Conservation (phyloP, 768 basidiomycete species). For the Leccinellum albellum region DNA sequence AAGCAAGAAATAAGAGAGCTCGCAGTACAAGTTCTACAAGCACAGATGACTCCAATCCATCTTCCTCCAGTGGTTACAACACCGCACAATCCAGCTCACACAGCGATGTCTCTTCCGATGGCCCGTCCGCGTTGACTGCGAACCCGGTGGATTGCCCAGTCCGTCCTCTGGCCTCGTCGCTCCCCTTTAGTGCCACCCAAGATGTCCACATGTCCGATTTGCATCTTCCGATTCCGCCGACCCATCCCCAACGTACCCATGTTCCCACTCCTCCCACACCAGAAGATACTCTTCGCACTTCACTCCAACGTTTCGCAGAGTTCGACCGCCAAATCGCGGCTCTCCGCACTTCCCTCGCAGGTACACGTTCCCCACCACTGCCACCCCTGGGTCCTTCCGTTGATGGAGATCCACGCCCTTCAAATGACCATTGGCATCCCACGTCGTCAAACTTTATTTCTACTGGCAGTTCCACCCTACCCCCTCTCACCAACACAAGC, state of each 20-base stretch:
- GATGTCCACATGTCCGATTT: slow-evolving; percentile 51
- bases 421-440: slow-evolving; percentile 17
- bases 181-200: slow-evolving; percentile 41
- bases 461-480: slow-evolving; percentile 1
- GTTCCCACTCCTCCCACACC: slow-evolving; percentile 13
- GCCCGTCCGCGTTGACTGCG: slow-evolving; percentile 8
- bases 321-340: slow-evolving; percentile 53
- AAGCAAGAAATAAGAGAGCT: slow-evolving; percentile 56
- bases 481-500: slow-evolving; percentile 3
- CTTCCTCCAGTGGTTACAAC: slow-evolving; percentile 35
- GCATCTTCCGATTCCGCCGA: slow-evolving; percentile 21
- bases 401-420: slow-evolving; percentile 13
- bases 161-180: slow-evolving; percentile 20
- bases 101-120: slow-evolving; percentile 27
- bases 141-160: slow-evolving; percentile 18
- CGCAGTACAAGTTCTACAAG: slow-evolving; percentile 49
- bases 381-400: slow-evolving; percentile 23
- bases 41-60: slow-evolving; percentile 33
- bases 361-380: slow-evolving; percentile 25
- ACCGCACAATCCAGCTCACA: slow-evolving; percentile 35
- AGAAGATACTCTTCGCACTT: slow-evolving; percentile 40
- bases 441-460: slow-evolving; percentile 21
- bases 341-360: slow-evolving; percentile 38
- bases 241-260: slow-evolving; percentile 13
- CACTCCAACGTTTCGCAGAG: slow-evolving; percentile 49